These are phyloP conservation scores for Hypoxylon sp. DNA, from an alignment of 2,329 filamentous ascomycete genomes.

Conservation along the genomic window DNA sequence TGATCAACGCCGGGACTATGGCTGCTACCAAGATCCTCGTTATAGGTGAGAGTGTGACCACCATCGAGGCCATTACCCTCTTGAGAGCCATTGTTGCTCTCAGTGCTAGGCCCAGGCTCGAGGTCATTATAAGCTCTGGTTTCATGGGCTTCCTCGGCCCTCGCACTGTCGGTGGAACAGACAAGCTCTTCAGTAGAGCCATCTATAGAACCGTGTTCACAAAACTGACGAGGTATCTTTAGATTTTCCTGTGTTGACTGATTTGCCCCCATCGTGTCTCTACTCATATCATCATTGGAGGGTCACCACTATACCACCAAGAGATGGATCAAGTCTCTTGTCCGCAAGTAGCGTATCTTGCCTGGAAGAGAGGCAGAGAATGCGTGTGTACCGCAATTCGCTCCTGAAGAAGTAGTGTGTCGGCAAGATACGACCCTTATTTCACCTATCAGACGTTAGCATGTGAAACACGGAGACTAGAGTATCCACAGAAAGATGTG, in stretches of 20 bases:
- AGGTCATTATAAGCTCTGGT: not conserved
- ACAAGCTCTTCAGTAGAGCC: not conserved
- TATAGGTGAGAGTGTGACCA: not conserved
- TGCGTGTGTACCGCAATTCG: not conserved
- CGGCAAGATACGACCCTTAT: not conserved
- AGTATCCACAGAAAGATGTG: not conserved
- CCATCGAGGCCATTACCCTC: not conserved
- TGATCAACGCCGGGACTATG: not conserved
- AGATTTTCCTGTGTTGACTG: conserved; percentile 9
- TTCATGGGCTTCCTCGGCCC: not conserved
- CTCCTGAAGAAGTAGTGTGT: not conserved
- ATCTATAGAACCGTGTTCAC: not conserved
- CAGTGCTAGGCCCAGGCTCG: not conserved
- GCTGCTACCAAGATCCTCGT: not conserved
- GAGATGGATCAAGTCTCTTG: not conserved
- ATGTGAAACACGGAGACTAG: not conserved
- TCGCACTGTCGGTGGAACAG: not conserved
- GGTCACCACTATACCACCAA: not conserved
- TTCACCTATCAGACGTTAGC: not conserved
- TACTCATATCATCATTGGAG: not conserved
- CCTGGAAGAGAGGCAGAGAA: not conserved
- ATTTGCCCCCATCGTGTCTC: conserved; percentile 19
- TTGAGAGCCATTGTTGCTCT: not conserved
- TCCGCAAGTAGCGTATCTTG: not conserved
- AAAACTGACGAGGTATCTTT: not conserved